Conservation (phyloP, 176 grass and related monocot genomes). For the Rhynchospora tenuis region DNA sequence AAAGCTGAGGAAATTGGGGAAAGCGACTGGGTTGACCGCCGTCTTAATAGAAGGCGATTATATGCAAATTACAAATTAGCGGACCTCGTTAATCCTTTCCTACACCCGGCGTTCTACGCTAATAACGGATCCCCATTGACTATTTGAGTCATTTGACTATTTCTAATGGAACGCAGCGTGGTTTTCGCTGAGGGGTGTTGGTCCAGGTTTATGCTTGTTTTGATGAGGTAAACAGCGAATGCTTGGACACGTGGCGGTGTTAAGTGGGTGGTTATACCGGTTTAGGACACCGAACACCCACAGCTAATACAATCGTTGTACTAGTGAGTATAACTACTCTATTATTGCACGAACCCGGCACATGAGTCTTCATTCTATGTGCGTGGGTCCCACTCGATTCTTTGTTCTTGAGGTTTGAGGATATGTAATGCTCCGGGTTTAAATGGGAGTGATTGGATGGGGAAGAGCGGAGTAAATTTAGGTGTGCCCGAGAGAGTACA, state of each 20-base stretch:
- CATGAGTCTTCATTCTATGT: neutral
- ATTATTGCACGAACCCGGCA: neutral
- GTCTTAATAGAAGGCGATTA: conserved; percentile 8
- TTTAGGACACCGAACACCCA: conserved; percentile 25
- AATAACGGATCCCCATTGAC: neutral
- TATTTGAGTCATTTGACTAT: too few relatives aligned
- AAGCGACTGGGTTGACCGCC: conserved; percentile 21
- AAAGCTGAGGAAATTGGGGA: conserved; percentile 17
- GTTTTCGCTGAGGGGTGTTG: neutral
- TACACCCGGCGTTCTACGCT: neutral
- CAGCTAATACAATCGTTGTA: neutral
- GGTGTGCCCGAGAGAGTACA: conserved; percentile 11
- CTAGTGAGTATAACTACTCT: neutral
- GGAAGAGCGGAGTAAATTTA: conserved; percentile 2
- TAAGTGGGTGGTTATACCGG: neutral
- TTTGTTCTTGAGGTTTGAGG: neutral
- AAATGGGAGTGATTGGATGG: neutral
- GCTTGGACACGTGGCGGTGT: conserved; percentile 11
- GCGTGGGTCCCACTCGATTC: neutral
- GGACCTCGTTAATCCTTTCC: neutral
- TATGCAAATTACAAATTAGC: neutral
- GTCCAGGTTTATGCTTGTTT: neutral
- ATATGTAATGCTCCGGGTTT: neutral
- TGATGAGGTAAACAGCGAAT: neutral
- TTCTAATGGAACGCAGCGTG: neutral